Percentiles rank a stretch among this genome's conserved stretches.
Conservation (phyloP, 2,329 filamentous ascomycete genomes). For the Neonectria faginata region DNA sequence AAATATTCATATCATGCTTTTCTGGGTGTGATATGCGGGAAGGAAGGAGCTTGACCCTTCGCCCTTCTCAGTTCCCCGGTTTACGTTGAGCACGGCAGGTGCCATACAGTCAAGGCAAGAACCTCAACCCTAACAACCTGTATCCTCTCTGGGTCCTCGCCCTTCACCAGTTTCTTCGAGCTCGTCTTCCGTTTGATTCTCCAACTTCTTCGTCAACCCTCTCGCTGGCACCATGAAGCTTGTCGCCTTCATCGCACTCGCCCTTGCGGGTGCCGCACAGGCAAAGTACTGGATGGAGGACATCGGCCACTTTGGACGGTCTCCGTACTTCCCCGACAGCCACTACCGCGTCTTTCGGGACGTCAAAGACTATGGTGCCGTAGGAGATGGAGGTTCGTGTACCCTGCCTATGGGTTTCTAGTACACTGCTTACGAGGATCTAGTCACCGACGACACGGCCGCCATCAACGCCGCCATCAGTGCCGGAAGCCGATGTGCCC, state of each 20-base stretch:
- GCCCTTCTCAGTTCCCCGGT: background rate
- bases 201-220: background rate
- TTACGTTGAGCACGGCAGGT: slow-evolving; percentile 1
- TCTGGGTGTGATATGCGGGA: background rate
- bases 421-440: slow-evolving; percentile 10
- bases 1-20: background rate
- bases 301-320: slow-evolving; percentile 43
- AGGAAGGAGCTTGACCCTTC: background rate
- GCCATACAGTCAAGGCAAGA: background rate
- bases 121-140: background rate
- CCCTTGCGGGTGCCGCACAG: slow-evolving; percentile 21
- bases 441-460: slow-evolving; percentile 44
- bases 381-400: slow-evolving; percentile 46
- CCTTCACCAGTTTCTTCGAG: background rate
- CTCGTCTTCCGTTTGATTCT: background rate
- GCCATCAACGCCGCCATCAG: slow-evolving; percentile 48
- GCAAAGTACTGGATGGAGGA: slow-evolving; percentile 47
- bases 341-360: slow-evolving; percentile 48
- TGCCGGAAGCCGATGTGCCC: slow-evolving; percentile 39
- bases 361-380: slow-evolving; percentile 47
- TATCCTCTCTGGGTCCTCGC: background rate
- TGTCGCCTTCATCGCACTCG: slow-evolving; percentile 19
- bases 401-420: background rate
- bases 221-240: slow-evolving; percentile 35
- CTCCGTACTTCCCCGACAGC: slow-evolving; percentile 47